Base-by-base conservation (phyloP, 768 basidiomycete species). In the Suillus occidentalis region DNA sequence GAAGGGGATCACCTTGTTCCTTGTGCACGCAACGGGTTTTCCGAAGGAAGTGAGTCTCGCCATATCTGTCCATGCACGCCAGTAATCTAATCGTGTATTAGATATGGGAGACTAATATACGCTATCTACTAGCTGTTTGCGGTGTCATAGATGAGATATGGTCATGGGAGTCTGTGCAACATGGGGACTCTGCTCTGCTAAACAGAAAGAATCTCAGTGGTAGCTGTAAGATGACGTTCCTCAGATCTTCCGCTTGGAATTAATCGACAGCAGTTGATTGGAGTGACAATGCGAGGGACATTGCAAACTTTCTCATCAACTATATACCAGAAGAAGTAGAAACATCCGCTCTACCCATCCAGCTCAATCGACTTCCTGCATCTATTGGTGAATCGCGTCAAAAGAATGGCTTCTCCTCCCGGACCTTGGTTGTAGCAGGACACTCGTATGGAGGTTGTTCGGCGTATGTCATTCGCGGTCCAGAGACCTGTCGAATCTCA, bases 391-490 rank as follows among this genome's bases (percentile, higher is more conserved):
- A 76, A 2, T 63, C 70, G 16, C 84, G 91, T 40, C 71, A 73
- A 49, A 65, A 66, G 6, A 68, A 72, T 36, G 91, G 91, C 0
- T 87, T 88, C 70, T 66, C 57, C 2, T 67, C 77, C 4, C 83
- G 89, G 42, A 84, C 75, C 22, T 69, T 95, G 3, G 79, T 94
- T 31, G 87, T 80, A 4, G 78, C 93, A 3, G 95, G 94, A 0
- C 96, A 97, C 71, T 95, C 94, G 0, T 88, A 91, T 62, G 93
- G 95, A 25, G 95, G 91, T 3, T 89, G 88, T 71, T 86, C 87
- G 1, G 82, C 86, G 88, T 93, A 72, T 71, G 91, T 81, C 63
- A 14, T 63, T 62, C 57, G 18, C 66, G 6, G 61, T 34, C 14
- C 20, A 60, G n/a, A 42, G 25, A 14, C 28, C 28, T 6, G 13